phyloP scores from a whole-genome alignment of 177 flowering plant species.

The Tripterygium wilfordii region DNA sequence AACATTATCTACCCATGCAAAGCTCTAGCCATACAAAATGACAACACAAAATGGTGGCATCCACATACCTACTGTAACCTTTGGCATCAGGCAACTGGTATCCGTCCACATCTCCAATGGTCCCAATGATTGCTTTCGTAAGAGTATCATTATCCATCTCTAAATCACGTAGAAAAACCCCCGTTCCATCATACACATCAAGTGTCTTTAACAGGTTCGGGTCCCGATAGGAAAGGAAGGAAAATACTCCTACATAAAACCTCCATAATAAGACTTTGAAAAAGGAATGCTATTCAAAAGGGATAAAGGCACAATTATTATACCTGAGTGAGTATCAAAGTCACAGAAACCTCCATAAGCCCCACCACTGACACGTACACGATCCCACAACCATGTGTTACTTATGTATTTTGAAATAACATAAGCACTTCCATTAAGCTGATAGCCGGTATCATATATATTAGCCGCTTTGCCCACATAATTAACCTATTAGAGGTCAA shows the following conservation, averaged over 20 bases:
- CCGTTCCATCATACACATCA: conserved; percentile 85
- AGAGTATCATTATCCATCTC: conserved; percentile 89
- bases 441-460: conserved; percentile 76
- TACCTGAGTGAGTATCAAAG: conserved; percentile 96
- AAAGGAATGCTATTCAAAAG: too few relatives aligned
- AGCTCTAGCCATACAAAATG: not conserved
- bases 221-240: conserved; percentile 92
- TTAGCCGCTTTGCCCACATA: conserved; percentile 98
- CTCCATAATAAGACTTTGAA: too few relatives aligned
- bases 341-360: conserved; percentile 99
- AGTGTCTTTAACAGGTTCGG: conserved; percentile 98
- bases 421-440: conserved; percentile 92
- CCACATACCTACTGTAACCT: conserved; percentile 87
- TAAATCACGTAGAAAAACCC: conserved; percentile 62
- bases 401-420: conserved; percentile 90
- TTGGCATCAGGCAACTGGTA: conserved; percentile 99
- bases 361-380: conserved; percentile 97
- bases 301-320: conserved; percentile 4
- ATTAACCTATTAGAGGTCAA: conserved; percentile 57
- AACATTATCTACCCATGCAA: not conserved
- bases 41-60: not conserved
- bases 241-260: conserved; percentile 68
- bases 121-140: conserved; percentile 95
- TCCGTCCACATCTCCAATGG: conserved; percentile 95
- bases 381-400: conserved; percentile 99